These are phyloP conservation scores for Pythium sukuiense DNA, from an alignment of 352 stramenopile genomes.

Conservation along the genomic window DNA sequence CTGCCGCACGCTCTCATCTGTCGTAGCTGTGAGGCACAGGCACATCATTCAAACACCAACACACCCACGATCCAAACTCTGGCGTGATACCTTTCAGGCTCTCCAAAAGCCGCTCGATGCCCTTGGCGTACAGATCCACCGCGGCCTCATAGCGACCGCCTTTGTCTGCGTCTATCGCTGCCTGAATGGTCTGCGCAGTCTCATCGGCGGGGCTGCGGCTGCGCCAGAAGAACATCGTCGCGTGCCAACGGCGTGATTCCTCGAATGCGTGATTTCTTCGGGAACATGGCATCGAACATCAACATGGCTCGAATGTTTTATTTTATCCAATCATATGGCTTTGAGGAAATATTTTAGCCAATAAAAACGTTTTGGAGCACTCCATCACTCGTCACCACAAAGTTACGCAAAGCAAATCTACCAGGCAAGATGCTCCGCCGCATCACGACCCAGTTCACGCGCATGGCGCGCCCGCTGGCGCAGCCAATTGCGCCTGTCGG, in stretches of 20 bases:
- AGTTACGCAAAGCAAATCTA: slow-evolving; percentile 6
- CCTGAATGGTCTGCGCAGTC: slow-evolving; percentile 50
- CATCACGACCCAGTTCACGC: slow-evolving; percentile 20
- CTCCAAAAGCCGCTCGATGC: slow-evolving; percentile 76
- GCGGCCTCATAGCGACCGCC: slow-evolving; percentile 42
- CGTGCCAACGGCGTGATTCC: neutral
- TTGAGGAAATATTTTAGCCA: slow-evolving; percentile 7
- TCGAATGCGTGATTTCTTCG: neutral
- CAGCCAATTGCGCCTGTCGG: slow-evolving; percentile 22
- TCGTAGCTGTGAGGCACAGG: slow-evolving; percentile 30
- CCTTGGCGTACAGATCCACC: slow-evolving; percentile 68
- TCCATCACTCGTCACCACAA: slow-evolving; percentile 18
- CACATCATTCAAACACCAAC: neutral
- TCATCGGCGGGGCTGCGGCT: slow-evolving; percentile 35
- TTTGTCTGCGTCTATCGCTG: slow-evolving; percentile 57
- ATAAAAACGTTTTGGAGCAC: slow-evolving; percentile 3
- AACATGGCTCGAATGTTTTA: slow-evolving; percentile 3
- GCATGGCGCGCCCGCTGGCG: slow-evolving; percentile 12
- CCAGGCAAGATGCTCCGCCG: slow-evolving; percentile 30
- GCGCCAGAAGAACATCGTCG: slow-evolving; percentile 52
- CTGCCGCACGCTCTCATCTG: slow-evolving; percentile 35
- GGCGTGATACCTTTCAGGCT: slow-evolving; percentile 45
- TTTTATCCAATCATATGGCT: slow-evolving; percentile 26
- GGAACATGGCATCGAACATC: slow-evolving; percentile 15
- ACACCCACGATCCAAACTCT: neutral